Conservation (phyloP, 176 grass and related monocot genomes). For the barley (Hordeum vulgare) region MorexV3_pseudomolecules_assembly NC_058518.1:465788481-465788980, state of each 20-base stretch:
- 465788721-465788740: not conserved
- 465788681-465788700: not conserved
- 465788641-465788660: not conserved
- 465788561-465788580: not conserved
- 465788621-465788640: not conserved
- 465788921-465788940: not conserved
- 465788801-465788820: not conserved
- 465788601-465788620: not conserved
- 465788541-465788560: not conserved
- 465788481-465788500: not conserved
- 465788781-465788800: not conserved
- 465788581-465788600: not conserved
- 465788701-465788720: not conserved
- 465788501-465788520: too few relatives aligned
- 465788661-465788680: not conserved
- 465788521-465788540: too few relatives aligned
- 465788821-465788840: not conserved
- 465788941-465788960: too few relatives aligned
- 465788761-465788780: not conserved
- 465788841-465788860: not conserved
- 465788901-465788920: not conserved
- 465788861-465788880: not conserved
- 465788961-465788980: not conserved
- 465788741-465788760: not conserved
- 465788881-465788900: not conserved